phyloP scores from a whole-genome alignment of 352 stramenopile species.

The Elongisporangium anandrum region DNA sequence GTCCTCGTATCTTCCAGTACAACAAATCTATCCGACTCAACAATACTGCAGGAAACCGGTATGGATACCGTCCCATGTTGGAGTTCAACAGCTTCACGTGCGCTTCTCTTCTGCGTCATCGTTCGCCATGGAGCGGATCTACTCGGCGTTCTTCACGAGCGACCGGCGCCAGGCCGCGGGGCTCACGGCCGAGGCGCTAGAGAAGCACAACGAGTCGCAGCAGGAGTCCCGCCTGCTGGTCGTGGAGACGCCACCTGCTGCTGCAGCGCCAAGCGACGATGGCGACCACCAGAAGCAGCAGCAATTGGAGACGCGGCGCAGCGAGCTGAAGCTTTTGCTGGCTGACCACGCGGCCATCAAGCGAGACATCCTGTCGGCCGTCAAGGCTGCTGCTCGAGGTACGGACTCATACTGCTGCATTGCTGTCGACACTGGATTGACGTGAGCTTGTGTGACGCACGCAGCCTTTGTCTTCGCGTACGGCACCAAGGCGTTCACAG shows the following conservation, averaged over 20 bases:
- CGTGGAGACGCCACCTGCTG: background rate
- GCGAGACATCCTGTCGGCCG: conserved; percentile 41
- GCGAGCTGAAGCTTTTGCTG: conserved; percentile 27
- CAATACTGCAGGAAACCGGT: background rate
- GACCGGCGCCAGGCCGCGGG: conserved; percentile 33
- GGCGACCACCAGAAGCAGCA: conserved; percentile 13
- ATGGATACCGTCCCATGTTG: background rate
- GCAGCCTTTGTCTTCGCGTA: conserved; percentile 71
- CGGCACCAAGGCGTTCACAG: conserved; percentile 79
- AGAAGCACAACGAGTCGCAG: conserved; percentile 58
- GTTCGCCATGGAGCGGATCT: conserved; percentile 87
- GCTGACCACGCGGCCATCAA: conserved; percentile 25
- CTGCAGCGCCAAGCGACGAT: conserved; percentile 1
- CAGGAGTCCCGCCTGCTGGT: background rate
- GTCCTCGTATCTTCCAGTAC: background rate
- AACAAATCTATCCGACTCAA: no score
- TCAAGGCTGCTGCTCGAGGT: conserved; percentile 38
- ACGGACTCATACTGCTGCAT: no score
- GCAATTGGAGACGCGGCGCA: conserved; percentile 15
- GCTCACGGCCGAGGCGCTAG: conserved; percentile 60
- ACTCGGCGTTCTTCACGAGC: conserved; percentile 80
- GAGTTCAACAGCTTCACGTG: background rate
- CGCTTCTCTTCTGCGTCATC: background rate
- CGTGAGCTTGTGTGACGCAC: background rate
- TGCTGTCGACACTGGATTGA: no score